phyloP scores from a whole-genome alignment of 306 rosid species.

The Nissolia schottii region DNA sequence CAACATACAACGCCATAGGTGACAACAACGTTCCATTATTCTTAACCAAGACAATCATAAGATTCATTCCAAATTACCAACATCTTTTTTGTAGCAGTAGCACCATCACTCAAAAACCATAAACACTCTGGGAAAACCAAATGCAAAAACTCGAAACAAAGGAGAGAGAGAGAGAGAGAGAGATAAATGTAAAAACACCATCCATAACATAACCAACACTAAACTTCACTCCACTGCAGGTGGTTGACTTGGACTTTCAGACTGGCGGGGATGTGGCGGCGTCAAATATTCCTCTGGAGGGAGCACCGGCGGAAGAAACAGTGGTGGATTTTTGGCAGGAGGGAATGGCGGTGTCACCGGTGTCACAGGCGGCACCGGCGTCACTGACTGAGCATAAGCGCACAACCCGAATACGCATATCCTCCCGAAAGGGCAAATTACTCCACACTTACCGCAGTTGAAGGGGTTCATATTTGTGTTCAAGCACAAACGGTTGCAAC shows the following conservation, averaged over 20 bases:
- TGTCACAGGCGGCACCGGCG: not conserved
- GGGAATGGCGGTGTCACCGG: not conserved
- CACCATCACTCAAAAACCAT: not conserved
- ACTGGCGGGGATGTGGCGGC: not conserved
- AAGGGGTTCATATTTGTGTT: constrained; percentile 25
- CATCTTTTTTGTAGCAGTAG: not conserved
- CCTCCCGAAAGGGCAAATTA: constrained; percentile 34
- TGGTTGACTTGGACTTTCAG: not conserved
- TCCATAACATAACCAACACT: not conserved
- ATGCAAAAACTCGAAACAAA: not conserved
- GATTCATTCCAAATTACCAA: not conserved
- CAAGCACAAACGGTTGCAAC: constrained; percentile 52
- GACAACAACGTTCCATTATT: not conserved
- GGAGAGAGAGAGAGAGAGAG: too few relatives aligned
- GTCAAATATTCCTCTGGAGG: not conserved
- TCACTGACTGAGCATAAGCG: constrained; percentile 10
- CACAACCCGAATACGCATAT: constrained; percentile 52
- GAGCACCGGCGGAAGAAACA: not conserved
- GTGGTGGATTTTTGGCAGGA: not conserved
- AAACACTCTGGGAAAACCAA: not conserved
- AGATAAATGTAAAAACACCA: not conserved
- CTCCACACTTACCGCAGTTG: constrained; percentile 66
- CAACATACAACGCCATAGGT: not conserved
- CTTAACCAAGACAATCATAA: not conserved
- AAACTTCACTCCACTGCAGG: not conserved